phyloP scores from a whole-genome alignment of 345 rosid genomes.

The Lepidium africanum region DNA sequence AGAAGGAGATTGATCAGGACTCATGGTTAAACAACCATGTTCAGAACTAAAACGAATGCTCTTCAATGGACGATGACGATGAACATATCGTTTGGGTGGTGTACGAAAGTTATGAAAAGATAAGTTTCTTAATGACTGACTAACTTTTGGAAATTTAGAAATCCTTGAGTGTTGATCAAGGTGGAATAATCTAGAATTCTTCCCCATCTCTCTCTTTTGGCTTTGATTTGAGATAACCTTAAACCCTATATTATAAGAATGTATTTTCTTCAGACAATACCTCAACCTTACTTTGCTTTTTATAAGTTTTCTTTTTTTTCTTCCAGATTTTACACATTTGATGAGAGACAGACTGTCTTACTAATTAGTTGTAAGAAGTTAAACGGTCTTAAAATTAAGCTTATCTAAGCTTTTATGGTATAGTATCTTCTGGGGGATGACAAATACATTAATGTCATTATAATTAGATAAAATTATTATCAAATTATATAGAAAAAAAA shows the following conservation, averaged over 20 bases:
- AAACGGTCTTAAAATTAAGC: not conserved
- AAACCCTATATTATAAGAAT: not conserved
- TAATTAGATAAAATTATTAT: not conserved
- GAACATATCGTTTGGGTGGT: not conserved
- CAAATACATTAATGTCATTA: not conserved
- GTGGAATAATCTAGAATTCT: not conserved
- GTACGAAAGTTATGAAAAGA: not conserved
- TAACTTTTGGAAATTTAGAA: not conserved
- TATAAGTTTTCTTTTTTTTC: not conserved
- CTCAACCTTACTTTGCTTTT: not conserved
- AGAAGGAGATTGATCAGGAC: not conserved
- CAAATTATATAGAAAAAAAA: constrained; percentile 7
- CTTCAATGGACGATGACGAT: not conserved
- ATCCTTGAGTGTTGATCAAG: not conserved
- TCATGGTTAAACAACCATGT: constrained; percentile 13
- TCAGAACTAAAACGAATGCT: constrained; percentile 12
- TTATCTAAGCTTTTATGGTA: constrained; percentile 7
- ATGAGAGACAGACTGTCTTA: not conserved
- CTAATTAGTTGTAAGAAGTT: not conserved
- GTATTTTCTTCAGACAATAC: not conserved
- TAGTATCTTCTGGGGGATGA: not conserved
- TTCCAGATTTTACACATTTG: not conserved
- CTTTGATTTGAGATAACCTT: not conserved
- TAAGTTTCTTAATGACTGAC: not conserved
- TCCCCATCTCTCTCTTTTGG: not conserved